A percentile compares a stretch with the other conserved stretches of the same genome.
Conservation (phyloP, 2,329 filamentous ascomycete genomes). For the Rutstroemia sp. region DNA sequence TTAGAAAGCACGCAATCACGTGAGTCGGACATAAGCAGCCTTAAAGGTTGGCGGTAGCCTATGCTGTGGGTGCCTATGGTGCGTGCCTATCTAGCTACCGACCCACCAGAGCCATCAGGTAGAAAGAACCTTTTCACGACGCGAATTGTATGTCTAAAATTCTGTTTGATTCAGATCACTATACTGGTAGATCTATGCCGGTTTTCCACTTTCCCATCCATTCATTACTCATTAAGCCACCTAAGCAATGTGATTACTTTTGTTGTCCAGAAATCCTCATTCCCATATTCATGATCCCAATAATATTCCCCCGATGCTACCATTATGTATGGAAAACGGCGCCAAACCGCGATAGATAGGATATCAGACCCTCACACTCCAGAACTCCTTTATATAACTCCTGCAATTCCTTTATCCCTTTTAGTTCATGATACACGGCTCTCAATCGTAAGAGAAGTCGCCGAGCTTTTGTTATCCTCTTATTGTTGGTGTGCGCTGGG, state of each 20-base stretch:
- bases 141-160: neutral
- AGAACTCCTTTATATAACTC: neutral
- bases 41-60: neutral
- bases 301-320: too few species aligned
- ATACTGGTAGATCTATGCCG: too few species aligned
- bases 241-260: slow-evolving; percentile 1
- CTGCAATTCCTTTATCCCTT: neutral
- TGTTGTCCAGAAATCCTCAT: neutral
- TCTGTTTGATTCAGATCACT: neutral
- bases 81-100: too few species aligned
- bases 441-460: neutral
- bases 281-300: too few species aligned
- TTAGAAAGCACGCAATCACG: slow-evolving; percentile 7
- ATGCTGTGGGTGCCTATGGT: too few species aligned
- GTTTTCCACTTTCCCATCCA: neutral
- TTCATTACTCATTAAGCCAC: slow-evolving; percentile 5
- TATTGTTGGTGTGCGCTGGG: neutral
- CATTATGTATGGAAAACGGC: too few species aligned
- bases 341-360: too few species aligned
- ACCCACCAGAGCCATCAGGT: too few species aligned
- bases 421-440: neutral
- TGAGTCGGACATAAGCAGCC: neutral
- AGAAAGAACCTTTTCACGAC: too few species aligned
- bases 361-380: too few species aligned
- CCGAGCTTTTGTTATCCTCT: neutral